phyloP scores from a whole-genome alignment of 495 filamentous ascomycete genomes.

The Penicillium fimorum region DNA sequence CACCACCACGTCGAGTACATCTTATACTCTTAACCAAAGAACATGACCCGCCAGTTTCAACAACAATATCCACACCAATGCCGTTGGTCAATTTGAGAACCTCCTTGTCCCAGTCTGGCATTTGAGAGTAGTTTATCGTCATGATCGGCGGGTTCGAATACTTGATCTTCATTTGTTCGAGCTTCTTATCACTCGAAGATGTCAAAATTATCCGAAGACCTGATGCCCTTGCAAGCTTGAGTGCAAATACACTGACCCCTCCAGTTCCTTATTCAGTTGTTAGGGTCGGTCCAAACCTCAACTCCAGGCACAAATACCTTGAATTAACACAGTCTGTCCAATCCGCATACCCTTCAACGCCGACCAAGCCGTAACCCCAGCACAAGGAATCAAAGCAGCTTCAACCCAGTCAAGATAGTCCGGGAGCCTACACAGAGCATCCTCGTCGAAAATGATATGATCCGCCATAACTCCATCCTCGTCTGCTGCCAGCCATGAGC shows the following conservation, averaged over 20 bases:
- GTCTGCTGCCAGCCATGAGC: conserved; percentile 37
- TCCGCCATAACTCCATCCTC: conserved; percentile 41
- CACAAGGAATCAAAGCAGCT: conserved; percentile 34
- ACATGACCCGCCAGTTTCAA: conserved; percentile 37
- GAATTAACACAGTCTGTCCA: conserved; percentile 41
- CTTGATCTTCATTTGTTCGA: conserved; percentile 22
- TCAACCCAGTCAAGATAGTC: conserved; percentile 30
- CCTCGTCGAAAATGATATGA: conserved; percentile 35
- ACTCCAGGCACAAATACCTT: conserved; percentile 25
- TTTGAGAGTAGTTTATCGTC: conserved; percentile 36
- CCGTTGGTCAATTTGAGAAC: conserved; percentile 34
- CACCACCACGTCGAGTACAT: conserved; percentile 35
- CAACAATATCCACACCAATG: conserved; percentile 39
- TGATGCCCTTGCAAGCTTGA: conserved; percentile 34
- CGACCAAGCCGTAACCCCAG: conserved; percentile 43
- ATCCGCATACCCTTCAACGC: conserved; percentile 33
- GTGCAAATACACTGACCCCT: conserved; percentile 35
- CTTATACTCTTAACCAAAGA: conserved; percentile 37
- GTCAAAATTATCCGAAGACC: conserved; percentile 36
- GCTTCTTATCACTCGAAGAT: conserved; percentile 38
- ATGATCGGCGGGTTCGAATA: conserved; percentile 20
- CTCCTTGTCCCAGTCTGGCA: conserved; percentile 35
- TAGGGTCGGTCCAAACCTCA: not conserved
- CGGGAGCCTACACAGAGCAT: conserved; percentile 28
- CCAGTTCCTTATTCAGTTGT: conserved; percentile 27